These are phyloP conservation scores for Mrakia gelida DNA, from an alignment of 768 basidiomycete genomes.

Conservation along the genomic window DNA sequence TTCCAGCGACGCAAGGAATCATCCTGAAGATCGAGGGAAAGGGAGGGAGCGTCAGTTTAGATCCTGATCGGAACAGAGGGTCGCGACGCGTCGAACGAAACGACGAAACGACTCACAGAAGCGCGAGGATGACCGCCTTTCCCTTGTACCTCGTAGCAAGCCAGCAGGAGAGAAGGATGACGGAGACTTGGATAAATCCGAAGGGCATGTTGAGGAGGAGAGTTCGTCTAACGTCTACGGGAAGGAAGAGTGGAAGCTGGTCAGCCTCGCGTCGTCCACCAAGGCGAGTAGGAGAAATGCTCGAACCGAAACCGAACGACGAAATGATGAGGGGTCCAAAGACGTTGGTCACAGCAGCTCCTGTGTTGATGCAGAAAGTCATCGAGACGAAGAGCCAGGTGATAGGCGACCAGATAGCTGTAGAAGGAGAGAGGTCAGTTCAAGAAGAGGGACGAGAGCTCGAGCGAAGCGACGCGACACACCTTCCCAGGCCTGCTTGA, in stretches of 20 bases:
- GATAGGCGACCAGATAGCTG: constrained; percentile 29
- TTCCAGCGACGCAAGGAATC: constrained; percentile 32
- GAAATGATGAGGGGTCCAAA: constrained; percentile 41
- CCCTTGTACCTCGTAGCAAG: constrained; percentile 44
- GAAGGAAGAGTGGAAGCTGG: background rate
- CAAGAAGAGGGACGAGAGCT: background rate
- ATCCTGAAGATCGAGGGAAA: background rate
- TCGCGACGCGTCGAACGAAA: background rate
- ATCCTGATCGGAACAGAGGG: background rate
- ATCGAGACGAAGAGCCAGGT: constrained; percentile 20
- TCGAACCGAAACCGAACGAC: background rate
- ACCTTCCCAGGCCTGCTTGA: constrained; percentile 29
- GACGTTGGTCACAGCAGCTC: constrained; percentile 10
- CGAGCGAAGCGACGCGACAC: background rate
- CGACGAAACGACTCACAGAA: background rate
- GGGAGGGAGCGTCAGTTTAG: background rate
- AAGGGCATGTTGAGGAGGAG: constrained; percentile 16
- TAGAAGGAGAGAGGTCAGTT: background rate
- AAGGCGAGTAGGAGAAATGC: no score
- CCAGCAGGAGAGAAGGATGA: constrained; percentile 37
- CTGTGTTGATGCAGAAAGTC: constrained; percentile 25
- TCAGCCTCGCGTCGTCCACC: background rate
- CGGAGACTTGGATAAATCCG: constrained; percentile 48
- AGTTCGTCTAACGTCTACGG: background rate
- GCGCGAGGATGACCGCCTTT: constrained; percentile 47